Evolutionary conservation across 1,284 basidiomycete genomes (phyloP).

Genomic region (Entoloma clypeatum): DNA sequence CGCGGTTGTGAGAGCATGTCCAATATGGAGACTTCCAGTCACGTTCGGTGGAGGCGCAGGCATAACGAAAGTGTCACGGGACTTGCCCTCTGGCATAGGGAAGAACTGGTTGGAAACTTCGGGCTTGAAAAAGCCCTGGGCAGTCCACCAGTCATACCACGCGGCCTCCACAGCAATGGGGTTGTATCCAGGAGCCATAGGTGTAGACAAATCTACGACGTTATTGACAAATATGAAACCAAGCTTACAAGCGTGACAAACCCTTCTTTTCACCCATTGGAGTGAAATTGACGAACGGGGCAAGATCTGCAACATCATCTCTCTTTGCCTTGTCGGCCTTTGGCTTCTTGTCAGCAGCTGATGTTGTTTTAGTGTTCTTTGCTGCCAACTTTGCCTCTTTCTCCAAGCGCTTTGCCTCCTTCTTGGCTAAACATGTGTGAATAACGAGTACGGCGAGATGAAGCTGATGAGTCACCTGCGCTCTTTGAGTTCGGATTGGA

Average conservation of each 20-base stretch:
- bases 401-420: conserved; percentile 66
- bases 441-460: conserved; percentile 1
- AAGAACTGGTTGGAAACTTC: conserved; percentile 58
- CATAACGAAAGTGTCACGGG: conserved; percentile 67
- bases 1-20: conserved; percentile 90
- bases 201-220: conserved; percentile 73
- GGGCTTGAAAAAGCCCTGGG: conserved; percentile 89
- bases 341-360: conserved; percentile 54
- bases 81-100: conserved; percentile 50
- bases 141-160: conserved; percentile 99
- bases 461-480: conserved; percentile 24
- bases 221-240: conserved; percentile 2
- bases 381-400: conserved; percentile 80
- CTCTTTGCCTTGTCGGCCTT: conserved; percentile 80
- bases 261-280: conserved; percentile 91
- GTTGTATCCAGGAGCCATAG: conserved; percentile 91
- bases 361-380: conserved; percentile 58
- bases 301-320: conserved; percentile 67
- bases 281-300: conserved; percentile 80
- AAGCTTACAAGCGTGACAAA: conserved; percentile 23
- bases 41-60: conserved; percentile 98
- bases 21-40: conserved; percentile 95
- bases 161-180: conserved; percentile 93
- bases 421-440: conserved; percentile 49
- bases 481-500: conserved; percentile 32